These are phyloP conservation scores for Phialophora verrucosa DNA, from an alignment of 2,329 filamentous ascomycete genomes.

Conservation along the genomic window DNA sequence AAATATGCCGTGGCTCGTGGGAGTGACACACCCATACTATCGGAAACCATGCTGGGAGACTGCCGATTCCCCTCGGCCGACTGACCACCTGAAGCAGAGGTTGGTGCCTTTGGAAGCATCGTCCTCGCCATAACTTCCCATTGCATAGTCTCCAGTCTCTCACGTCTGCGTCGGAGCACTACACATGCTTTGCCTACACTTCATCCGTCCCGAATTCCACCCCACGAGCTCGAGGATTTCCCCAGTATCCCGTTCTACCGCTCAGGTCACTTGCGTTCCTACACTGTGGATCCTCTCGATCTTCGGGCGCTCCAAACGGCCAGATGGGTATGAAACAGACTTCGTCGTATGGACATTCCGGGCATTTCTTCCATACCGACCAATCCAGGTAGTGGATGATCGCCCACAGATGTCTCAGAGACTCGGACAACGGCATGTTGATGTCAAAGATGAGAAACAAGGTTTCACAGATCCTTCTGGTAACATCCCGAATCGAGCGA, in stretches of 20 bases:
- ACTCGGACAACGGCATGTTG: slow-evolving; percentile 15
- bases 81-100: neutral
- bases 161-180: neutral
- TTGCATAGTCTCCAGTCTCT: neutral
- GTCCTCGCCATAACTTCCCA: neutral
- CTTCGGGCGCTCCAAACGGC: slow-evolving; percentile 62
- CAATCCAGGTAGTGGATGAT: slow-evolving; percentile 62
- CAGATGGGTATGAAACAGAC: slow-evolving; percentile 69
- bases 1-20: neutral
- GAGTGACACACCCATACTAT: neutral
- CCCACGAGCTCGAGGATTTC: neutral
- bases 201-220: neutral
- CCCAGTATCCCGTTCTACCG: slow-evolving; percentile 23
- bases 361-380: slow-evolving; percentile 65
- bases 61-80: neutral
- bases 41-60: neutral
- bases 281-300: slow-evolving; percentile 60
- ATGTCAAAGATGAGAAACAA: slow-evolving; percentile 40
- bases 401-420: slow-evolving; percentile 40
- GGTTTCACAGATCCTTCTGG: slow-evolving; percentile 44
- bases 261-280: slow-evolving; percentile 40
- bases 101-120: neutral
- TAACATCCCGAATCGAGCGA: slow-evolving; percentile 42
- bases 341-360: slow-evolving; percentile 58
- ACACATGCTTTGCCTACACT: neutral